These are phyloP conservation scores for Paecilomyces dactylethromorphus DNA, from an alignment of 2,329 filamentous ascomycete species.

Conservation along the genomic window DNA sequence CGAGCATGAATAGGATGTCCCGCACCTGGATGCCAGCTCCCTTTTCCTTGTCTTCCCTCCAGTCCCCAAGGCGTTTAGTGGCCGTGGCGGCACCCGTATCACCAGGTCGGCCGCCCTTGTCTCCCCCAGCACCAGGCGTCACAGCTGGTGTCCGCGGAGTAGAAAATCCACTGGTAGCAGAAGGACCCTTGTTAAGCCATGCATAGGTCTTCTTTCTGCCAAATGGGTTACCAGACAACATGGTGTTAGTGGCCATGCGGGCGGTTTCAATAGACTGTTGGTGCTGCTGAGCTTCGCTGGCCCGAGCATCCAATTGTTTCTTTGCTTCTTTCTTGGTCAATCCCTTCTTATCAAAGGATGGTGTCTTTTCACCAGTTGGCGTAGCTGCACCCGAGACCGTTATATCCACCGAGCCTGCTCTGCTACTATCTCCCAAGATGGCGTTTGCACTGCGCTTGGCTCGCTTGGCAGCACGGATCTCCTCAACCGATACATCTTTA, in stretches of 20 bases:
- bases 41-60: slow-evolving; percentile 71
- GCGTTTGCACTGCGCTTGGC: slow-evolving; percentile 54
- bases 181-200: slow-evolving; percentile 37
- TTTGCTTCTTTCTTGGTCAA: slow-evolving; percentile 84
- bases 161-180: slow-evolving; percentile 30
- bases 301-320: slow-evolving; percentile 64
- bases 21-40: slow-evolving; percentile 76
- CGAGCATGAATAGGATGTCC: slow-evolving; percentile 73
- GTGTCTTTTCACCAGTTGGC: slow-evolving; percentile 42
- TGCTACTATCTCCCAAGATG: slow-evolving; percentile 45
- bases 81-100: slow-evolving; percentile 28
- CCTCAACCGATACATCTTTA: slow-evolving; percentile 65
- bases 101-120: slow-evolving; percentile 20
- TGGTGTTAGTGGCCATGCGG: slow-evolving; percentile 64
- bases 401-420: slow-evolving; percentile 52
- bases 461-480: slow-evolving; percentile 62
- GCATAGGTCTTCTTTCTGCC: slow-evolving; percentile 43
- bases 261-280: slow-evolving; percentile 79
- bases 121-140: slow-evolving; percentile 22
- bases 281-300: slow-evolving; percentile 71
- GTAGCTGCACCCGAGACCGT: slow-evolving; percentile 55
- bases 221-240: slow-evolving; percentile 44
- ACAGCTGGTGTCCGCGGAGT: slow-evolving; percentile 27
- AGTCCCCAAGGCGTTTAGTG: slow-evolving; percentile 62
- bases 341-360: slow-evolving; percentile 58